Conservation (phyloP, 441 rosid genomes). For the Euphorbia corollata region DNA sequence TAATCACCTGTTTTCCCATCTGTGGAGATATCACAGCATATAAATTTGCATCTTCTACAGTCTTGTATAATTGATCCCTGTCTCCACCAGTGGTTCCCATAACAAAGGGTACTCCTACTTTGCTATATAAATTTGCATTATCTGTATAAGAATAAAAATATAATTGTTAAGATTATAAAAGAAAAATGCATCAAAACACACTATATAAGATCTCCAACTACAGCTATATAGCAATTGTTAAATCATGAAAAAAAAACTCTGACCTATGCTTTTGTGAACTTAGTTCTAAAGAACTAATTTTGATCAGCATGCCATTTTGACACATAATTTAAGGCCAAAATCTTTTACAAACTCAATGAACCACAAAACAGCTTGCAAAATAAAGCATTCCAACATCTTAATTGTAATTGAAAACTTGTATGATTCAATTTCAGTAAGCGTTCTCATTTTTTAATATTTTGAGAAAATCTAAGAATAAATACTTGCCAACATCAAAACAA, state of each 20-base stretch:
- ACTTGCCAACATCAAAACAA: background rate
- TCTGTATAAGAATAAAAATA: constrained; percentile 31
- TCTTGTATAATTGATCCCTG: constrained; percentile 45
- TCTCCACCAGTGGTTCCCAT: constrained; percentile 93
- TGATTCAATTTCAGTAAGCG: background rate
- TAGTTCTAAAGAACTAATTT: background rate
- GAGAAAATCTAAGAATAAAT: background rate
- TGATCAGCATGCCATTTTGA: background rate
- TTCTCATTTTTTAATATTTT: background rate
- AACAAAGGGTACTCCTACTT: constrained; percentile 84
- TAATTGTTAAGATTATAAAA: background rate
- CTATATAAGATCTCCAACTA: background rate
- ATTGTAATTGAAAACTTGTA: background rate
- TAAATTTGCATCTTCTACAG: constrained; percentile 46
- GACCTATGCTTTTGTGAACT: background rate
- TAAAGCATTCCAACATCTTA: background rate
- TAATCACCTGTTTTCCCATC: constrained; percentile 76
- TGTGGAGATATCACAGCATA: constrained; percentile 84
- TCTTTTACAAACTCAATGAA: background rate
- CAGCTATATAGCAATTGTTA: background rate
- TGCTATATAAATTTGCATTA: constrained; percentile 65
- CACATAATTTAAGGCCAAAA: background rate
- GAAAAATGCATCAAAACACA: background rate
- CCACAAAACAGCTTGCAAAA: background rate
- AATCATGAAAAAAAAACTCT: background rate